Evolutionary conservation across 352 stramenopile genomes (phyloP), one percentile per base, ranked within the genome.

Genomic region (Pilasporangium apinafurcum): DNA sequence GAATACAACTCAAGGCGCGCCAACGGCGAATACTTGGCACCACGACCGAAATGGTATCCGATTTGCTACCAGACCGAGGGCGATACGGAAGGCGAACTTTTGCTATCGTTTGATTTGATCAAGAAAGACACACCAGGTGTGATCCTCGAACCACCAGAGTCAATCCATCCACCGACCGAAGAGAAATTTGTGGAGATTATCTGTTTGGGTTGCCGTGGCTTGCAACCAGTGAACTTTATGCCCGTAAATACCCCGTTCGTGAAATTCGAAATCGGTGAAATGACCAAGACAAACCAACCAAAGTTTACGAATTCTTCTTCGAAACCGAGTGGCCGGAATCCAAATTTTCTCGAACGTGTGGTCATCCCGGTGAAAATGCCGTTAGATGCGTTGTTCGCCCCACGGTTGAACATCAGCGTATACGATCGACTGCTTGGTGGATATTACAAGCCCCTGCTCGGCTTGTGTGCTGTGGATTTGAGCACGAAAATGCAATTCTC

Each of bases 311-410:
- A 83, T 33, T 56, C 68, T 21, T 87, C 73, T 17, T 92, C 81
- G 2, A 89, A 83, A 48, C 85, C 85, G 4, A 85, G 65, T 21
- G 75, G 70, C 2, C 59, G 56, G 10, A 91, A 96, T 40, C 84
- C 86, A 0, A 97, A 97, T 55, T 97, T 92, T 51, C 59, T 95
- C 22, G 76, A 95, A 37, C 75, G 80, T 3, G 74, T 96, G 37
- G 39, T 95, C 7, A 66, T 96, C 13, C 79, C 80, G 4, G 62
- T 97, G 3, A 69, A 81, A 48, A 59, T 97, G 45, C 88, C 88
- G 0, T 39, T 92, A 0, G 75, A 97, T 56, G 73, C 81, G 5
- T 58, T 93, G 20, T 97, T 89, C 45, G 70, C 86, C 2, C 85
- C 86, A 13, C 67, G 82, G 0, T 54, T 97, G 13, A 91, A 88